Evolutionary conservation across 2,329 filamentous ascomycete species (phyloP).

Genomic region (Aureobasidium vineae): DNA sequence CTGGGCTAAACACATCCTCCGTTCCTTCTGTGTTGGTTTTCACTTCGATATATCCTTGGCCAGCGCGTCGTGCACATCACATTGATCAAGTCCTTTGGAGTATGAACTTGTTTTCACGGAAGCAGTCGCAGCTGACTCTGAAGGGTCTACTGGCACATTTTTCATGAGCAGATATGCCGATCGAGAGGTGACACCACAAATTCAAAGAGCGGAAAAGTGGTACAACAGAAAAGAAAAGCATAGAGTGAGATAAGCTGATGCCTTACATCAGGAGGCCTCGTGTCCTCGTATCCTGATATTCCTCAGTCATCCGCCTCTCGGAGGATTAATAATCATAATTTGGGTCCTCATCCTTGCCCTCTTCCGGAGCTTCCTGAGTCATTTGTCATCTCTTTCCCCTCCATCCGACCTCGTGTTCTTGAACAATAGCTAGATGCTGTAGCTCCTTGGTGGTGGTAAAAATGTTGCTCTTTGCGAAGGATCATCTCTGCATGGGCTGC

Average conservation of each 20-base stretch:
- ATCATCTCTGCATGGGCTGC: not conserved
- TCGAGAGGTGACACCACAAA: too few species aligned
- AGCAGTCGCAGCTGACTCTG: too few species aligned
- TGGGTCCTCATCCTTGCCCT: not conserved
- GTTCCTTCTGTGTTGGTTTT: too few species aligned
- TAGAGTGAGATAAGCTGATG: slow-evolving; percentile 19
- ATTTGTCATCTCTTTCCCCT: not conserved
- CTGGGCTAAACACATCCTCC: too few species aligned
- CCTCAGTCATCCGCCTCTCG: not conserved
- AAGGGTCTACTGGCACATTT: too few species aligned
- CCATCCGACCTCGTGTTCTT: not conserved
- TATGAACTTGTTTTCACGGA: too few species aligned
- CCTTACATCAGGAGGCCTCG: not conserved
- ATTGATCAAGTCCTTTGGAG: too few species aligned
- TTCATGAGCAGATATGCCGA: too few species aligned
- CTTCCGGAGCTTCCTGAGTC: not conserved
- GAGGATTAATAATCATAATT: not conserved
- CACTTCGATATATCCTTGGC: too few species aligned
- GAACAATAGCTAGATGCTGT: too few species aligned
- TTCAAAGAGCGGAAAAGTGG: not conserved
- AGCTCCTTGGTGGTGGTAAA: not conserved
- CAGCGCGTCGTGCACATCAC: too few species aligned
- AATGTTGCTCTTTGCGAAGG: not conserved
- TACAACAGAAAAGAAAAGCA: not conserved
- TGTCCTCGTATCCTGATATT: not conserved